A percentile compares a stretch with the other conserved stretches of the same genome.
Conservation (phyloP, 129 eudicot species). For the Gnaphalium uliginosum region DNA sequence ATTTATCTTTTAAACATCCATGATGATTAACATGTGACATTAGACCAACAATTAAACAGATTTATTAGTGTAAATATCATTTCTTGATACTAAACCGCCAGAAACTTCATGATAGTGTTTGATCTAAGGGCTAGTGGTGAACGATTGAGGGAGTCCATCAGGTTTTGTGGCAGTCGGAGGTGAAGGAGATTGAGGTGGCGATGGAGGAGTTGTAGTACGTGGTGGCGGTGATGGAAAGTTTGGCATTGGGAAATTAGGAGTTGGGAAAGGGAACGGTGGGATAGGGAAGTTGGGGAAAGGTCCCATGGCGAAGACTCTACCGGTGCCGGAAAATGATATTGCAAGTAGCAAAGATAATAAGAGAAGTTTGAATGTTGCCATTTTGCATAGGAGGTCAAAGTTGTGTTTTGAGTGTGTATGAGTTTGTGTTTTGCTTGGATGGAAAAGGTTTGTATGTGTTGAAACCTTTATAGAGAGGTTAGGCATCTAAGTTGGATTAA, state of each 20-base stretch:
- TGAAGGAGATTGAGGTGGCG: slow-evolving; percentile 5
- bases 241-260: slow-evolving; percentile 3
- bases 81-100: neutral
- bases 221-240: neutral
- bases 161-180: neutral
- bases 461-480: neutral
- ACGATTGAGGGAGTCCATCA: neutral
- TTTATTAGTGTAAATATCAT: too few relatives aligned
- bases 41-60: neutral
- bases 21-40: neutral
- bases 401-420: neutral
- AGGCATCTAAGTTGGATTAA: neutral
- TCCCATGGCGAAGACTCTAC: neutral
- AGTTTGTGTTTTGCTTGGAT: slow-evolving; percentile 6
- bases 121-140: slow-evolving; percentile 15
- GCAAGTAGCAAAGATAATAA: slow-evolving; percentile 15
- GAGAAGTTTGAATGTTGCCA: slow-evolving; percentile 14
- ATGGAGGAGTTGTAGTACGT: neutral
- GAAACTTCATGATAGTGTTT: neutral
- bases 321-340: slow-evolving; percentile 1
- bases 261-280: neutral
- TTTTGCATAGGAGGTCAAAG: neutral
- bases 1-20: too few relatives aligned
- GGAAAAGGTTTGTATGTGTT: neutral
- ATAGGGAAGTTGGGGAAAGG: neutral